Evolutionary conservation across 305 asterid genomes (phyloP), one percentile per base, ranked within the genome.

Genomic region (Rubia tinctorum): DNA sequence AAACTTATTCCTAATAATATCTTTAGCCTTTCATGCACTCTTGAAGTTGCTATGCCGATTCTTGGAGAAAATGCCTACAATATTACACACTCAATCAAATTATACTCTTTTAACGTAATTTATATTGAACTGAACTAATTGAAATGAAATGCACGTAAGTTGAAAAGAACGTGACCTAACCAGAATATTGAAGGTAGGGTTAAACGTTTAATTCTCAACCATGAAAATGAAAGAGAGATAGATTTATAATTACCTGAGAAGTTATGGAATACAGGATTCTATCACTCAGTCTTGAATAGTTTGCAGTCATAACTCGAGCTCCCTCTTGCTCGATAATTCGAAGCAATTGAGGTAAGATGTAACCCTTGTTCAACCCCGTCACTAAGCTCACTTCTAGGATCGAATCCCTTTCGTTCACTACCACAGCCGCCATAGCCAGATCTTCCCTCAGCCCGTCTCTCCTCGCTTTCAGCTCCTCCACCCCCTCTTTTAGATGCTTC

Each of bases 251-350:
- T n/a, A n/a, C 76, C 76, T 73, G 70, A 63, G 63, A 62, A 45
- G 63, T 55, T 22, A 73, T 73, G 1, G 63, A 22, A 14, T 61
- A 60, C 1, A 72, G 12, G n/a, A 44, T 62, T n/a, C 69, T 72
- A 34, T 72, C 30, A 23, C 53, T 37, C 18, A 40, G 11, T 22
- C 4, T 66, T 47, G 76, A 7, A 5, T 47, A 73, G 9, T 42
- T 18, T 15, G 59, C 64, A 40, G 12, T 30, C 1, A 63, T 9
- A 2, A 73, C 25, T 10, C 22, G 53, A 37, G 71, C 64, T 12
- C 71, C 76, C 23, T n/a, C 76, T 12, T 49, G 71, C 30, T 73
- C 55, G 8, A 73, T 71, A 63, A 73, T 53, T 13, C 9, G 20
- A 8, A 73, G n/a, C 17, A 67, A 6, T 34, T 73, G 25, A 64